These are phyloP conservation scores for Lentinula boryana DNA, from an alignment of 768 basidiomycete species.

Conservation along the genomic window DNA sequence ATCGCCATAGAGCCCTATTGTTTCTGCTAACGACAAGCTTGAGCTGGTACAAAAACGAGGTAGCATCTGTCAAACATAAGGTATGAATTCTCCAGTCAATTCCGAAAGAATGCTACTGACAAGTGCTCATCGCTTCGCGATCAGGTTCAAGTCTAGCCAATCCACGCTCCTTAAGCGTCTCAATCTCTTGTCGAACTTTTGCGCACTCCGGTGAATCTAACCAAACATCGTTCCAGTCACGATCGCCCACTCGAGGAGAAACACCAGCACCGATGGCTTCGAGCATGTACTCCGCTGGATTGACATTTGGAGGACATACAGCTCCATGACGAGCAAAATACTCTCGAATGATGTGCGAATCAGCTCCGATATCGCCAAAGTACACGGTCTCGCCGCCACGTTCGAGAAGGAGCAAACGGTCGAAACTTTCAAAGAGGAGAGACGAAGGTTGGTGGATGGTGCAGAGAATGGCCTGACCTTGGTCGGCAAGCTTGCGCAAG, in stretches of 20 bases:
- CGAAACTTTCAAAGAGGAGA: constrained; percentile 78
- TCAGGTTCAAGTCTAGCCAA: constrained; percentile 35
- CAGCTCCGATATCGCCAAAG: constrained; percentile 82
- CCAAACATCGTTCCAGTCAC: constrained; percentile 89
- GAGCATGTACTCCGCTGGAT: constrained; percentile 77
- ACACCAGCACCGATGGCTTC: constrained; percentile 86
- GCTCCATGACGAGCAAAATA: constrained; percentile 80
- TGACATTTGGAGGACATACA: constrained; percentile 66
- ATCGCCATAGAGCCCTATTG: constrained; percentile 71
- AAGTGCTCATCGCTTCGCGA: constrained; percentile 37
- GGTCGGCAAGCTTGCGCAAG: constrained; percentile 75
- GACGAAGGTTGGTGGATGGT: constrained; percentile 66
- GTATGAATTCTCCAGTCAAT: background rate
- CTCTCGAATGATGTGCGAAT: constrained; percentile 58
- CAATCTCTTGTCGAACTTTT: constrained; percentile 36
- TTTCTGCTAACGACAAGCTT: constrained; percentile 61
- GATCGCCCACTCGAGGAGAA: constrained; percentile 61
- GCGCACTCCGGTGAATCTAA: constrained; percentile 58
- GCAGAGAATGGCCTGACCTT: constrained; percentile 86
- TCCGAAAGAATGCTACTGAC: constrained; percentile 23
- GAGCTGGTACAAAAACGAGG: constrained; percentile 71
- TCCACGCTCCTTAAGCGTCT: constrained; percentile 39
- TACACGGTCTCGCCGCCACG: constrained; percentile 89
- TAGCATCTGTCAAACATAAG: constrained; percentile 48
- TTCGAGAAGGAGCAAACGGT: constrained; percentile 61